Conservation (phyloP, 2,329 filamentous ascomycete species). For the Neofusicoccum sp. region DNA sequence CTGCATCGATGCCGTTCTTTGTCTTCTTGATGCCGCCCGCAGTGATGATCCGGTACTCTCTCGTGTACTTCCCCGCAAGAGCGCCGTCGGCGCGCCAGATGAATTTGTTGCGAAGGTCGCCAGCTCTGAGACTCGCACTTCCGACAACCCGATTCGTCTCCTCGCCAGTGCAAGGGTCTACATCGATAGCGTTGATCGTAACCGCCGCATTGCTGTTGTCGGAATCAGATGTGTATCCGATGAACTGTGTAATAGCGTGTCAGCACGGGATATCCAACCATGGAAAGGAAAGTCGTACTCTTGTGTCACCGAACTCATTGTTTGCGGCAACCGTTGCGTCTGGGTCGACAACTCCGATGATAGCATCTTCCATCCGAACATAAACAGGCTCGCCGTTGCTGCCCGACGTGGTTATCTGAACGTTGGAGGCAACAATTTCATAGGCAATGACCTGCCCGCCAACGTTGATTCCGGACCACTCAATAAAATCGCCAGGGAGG, state of each 20-base stretch:
- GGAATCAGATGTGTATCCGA: slow-evolving; percentile 42
- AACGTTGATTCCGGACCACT: slow-evolving; percentile 38
- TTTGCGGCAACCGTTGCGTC: slow-evolving; percentile 22
- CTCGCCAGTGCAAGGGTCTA: slow-evolving; percentile 44
- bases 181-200: slow-evolving; percentile 41
- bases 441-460: slow-evolving; percentile 38
- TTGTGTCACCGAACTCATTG: slow-evolving; percentile 38
- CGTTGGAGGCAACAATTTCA: slow-evolving; percentile 38
- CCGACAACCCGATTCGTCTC: slow-evolving; percentile 38
- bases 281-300: too few relatives aligned
- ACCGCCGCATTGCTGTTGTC: slow-evolving; percentile 28
- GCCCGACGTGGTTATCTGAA: slow-evolving; percentile 40
- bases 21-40: slow-evolving; percentile 34
- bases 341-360: slow-evolving; percentile 40
- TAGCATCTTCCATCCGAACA: slow-evolving; percentile 44
- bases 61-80: slow-evolving; percentile 32
- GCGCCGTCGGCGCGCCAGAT: slow-evolving; percentile 33
- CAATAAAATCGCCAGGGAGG: slow-evolving; percentile 41
- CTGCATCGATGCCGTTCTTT: slow-evolving; percentile 41
- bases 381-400: slow-evolving; percentile 36
- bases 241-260: slow-evolving; percentile 30
- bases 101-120: slow-evolving; percentile 42
- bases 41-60: slow-evolving; percentile 42
- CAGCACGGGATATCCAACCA: slow-evolving; percentile 7
- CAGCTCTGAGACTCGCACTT: slow-evolving; percentile 29